A percentile compares a stretch with the other conserved stretches of the same genome.
Evolutionary conservation across 805 yeast genomes (phyloP).

Genomic region (Suhomyces canberraensis): DNA sequence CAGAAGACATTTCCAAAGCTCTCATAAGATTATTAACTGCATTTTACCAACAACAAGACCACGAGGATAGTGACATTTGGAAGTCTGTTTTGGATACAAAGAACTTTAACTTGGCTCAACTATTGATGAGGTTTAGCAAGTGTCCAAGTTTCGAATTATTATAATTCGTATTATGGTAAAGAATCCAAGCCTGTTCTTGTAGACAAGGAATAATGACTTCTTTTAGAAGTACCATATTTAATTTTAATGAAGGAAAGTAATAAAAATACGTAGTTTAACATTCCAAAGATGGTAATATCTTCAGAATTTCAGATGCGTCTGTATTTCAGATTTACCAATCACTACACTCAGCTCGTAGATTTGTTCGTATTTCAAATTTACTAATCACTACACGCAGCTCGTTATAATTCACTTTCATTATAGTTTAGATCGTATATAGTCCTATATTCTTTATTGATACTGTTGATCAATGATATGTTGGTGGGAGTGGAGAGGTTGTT

Average conservation of each 20-base stretch:
- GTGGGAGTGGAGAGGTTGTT: conserved; percentile 9
- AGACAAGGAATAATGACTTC: too few relatives aligned
- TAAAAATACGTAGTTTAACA: too few relatives aligned
- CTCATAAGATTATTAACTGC: conserved; percentile 4
- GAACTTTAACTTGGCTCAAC: conserved; percentile 11
- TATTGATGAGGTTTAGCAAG: conserved; percentile 12
- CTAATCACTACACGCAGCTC: background rate
- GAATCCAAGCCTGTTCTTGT: too few relatives aligned
- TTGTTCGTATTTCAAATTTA: too few relatives aligned
- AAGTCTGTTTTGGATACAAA: conserved; percentile 10
- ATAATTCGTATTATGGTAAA: too few relatives aligned
- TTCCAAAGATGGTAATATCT: too few relatives aligned
- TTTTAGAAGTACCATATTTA: too few relatives aligned
- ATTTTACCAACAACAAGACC: conserved; percentile 4
- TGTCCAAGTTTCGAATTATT: conserved; percentile 6
- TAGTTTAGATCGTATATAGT: too few relatives aligned
- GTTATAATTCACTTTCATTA: too few relatives aligned
- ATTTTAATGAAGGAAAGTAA: too few relatives aligned
- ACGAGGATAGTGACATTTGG: conserved; percentile 11
- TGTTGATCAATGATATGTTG: conserved; percentile 15
- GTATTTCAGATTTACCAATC: background rate
- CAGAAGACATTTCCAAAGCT: conserved; percentile 10
- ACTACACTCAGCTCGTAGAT: background rate
- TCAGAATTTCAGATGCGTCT: too few relatives aligned
- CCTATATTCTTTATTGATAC: background rate